These are phyloP conservation scores for Cylindrotheca closterium DNA, from an alignment of 108 stramenopile species.

Conservation along the genomic window DNA sequence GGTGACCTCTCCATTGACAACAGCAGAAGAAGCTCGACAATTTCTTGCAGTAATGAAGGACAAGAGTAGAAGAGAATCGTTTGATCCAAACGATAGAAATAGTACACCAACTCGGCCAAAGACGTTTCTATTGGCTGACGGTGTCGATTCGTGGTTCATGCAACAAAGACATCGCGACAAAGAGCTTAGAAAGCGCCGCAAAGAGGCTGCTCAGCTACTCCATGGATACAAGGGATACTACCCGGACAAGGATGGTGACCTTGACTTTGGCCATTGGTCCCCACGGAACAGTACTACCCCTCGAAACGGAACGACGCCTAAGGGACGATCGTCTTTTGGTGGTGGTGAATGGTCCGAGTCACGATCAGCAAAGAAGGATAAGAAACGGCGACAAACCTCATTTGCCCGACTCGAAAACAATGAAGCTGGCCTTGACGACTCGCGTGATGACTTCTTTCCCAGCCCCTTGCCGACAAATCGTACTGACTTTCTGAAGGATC, in stretches of 20 bases:
- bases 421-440: not conserved
- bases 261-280: constrained; percentile 9
- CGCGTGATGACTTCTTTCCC: constrained; percentile 1
- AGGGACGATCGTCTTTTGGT: constrained; percentile 22
- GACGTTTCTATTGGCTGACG: constrained; percentile 28
- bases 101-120: constrained; percentile 20
- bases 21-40: constrained; percentile 49
- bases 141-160: constrained; percentile 49
- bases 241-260: not conserved
- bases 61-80: constrained; percentile 13
- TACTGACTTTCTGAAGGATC: constrained; percentile 22
- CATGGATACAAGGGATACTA: constrained; percentile 49
- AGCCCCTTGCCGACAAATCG: constrained; percentile 9
- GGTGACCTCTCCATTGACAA: constrained; percentile 39
- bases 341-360: not conserved
- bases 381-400: constrained; percentile 1
- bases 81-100: not conserved
- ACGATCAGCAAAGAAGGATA: not conserved
- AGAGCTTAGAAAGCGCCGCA: constrained; percentile 39
- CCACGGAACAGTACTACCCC: constrained; percentile 8
- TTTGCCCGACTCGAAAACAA: not conserved
- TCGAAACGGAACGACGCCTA: not conserved
- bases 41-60: constrained; percentile 48
- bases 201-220: constrained; percentile 53
- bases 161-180: constrained; percentile 44